A percentile compares a stretch with the other conserved stretches of the same genome.
Evolutionary conservation across 768 basidiomycete species (phyloP).

Genomic region (Thelephora ganbajun): DNA sequence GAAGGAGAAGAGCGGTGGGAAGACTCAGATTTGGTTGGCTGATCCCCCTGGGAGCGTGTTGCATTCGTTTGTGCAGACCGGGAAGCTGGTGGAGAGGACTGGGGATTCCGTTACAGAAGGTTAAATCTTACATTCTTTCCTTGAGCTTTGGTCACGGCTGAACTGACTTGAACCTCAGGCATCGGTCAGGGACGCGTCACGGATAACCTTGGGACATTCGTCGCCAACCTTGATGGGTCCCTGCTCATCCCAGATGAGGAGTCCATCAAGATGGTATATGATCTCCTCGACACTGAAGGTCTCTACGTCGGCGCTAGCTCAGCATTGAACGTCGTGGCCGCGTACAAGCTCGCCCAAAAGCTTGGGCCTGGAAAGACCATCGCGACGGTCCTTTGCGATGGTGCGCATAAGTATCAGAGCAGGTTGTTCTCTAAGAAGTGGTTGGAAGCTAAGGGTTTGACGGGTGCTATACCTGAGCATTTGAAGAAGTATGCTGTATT

Average conservation of each 20-base stretch:
- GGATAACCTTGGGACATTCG: constrained; percentile 73
- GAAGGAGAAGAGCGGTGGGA: constrained; percentile 68
- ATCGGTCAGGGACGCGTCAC: constrained; percentile 97
- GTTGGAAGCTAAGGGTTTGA: constrained; percentile 70
- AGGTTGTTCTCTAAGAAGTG: constrained; percentile 90
- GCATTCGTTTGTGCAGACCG: constrained; percentile 68
- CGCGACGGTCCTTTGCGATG: constrained; percentile 86
- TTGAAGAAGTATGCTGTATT: constrained; percentile 85
- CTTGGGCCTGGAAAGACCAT: constrained; percentile 83
- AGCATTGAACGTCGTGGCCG: constrained; percentile 90
- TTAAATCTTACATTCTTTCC: constrained; percentile 14
- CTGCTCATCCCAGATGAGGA: constrained; percentile 80
- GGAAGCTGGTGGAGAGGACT: constrained; percentile 56
- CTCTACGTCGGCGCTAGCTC: constrained; percentile 90
- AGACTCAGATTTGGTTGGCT: constrained; percentile 84
- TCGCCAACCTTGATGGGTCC: constrained; percentile 68
- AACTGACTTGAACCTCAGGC: constrained; percentile 28
- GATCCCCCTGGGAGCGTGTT: constrained; percentile 95
- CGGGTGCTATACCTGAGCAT: constrained; percentile 65
- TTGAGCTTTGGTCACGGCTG: no score
- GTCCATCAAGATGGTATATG: constrained; percentile 87
- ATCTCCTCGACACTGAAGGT: constrained; percentile 83
- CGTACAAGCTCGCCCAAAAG: constrained; percentile 72
- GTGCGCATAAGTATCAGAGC: constrained; percentile 95
- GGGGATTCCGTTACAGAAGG: constrained; percentile 94